phyloP scores from a whole-genome alignment of 2,329 filamentous ascomycete genomes.

The Domatiomyces catenatus region DNA sequence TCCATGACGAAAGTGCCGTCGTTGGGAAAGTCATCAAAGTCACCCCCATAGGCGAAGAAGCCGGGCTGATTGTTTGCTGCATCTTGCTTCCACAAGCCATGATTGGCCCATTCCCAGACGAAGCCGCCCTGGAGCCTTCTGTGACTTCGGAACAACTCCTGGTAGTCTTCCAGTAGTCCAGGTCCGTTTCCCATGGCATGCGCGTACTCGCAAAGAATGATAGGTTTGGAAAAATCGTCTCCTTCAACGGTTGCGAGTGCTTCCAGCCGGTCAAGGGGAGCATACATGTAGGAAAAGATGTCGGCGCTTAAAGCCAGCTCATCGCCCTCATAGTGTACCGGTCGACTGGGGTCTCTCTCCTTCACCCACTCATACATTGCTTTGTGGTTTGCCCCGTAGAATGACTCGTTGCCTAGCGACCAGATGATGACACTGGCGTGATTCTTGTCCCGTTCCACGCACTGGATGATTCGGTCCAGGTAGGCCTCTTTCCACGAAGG shows the following conservation, averaged over 20 bases:
- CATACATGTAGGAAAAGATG: slow-evolving; percentile 55
- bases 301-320: slow-evolving; percentile 43
- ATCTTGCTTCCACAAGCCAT: slow-evolving; percentile 35
- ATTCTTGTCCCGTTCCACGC: slow-evolving; percentile 56
- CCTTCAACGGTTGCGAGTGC: slow-evolving; percentile 34
- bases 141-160: slow-evolving; percentile 46
- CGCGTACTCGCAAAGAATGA: slow-evolving; percentile 35
- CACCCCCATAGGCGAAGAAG: slow-evolving; percentile 36
- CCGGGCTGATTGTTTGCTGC: slow-evolving; percentile 18
- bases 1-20: slow-evolving; percentile 49
- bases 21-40: slow-evolving; percentile 46
- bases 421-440: slow-evolving; percentile 57
- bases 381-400: slow-evolving; percentile 52
- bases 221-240: slow-evolving; percentile 26
- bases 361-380: slow-evolving; percentile 53
- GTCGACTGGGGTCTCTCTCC: slow-evolving; percentile 40
- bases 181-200: slow-evolving; percentile 63
- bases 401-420: slow-evolving; percentile 60
- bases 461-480: slow-evolving; percentile 48
- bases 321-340: slow-evolving; percentile 55
- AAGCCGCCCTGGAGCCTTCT: slow-evolving; percentile 50
- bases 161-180: slow-evolving; percentile 53
- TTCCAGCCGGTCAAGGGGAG: slow-evolving; percentile 25
- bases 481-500: slow-evolving; percentile 41
- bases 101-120: slow-evolving; percentile 53